Base-by-base conservation (phyloP, 2,329 filamentous ascomycete genomes). In the Calonectria multiphialidica region DNA sequence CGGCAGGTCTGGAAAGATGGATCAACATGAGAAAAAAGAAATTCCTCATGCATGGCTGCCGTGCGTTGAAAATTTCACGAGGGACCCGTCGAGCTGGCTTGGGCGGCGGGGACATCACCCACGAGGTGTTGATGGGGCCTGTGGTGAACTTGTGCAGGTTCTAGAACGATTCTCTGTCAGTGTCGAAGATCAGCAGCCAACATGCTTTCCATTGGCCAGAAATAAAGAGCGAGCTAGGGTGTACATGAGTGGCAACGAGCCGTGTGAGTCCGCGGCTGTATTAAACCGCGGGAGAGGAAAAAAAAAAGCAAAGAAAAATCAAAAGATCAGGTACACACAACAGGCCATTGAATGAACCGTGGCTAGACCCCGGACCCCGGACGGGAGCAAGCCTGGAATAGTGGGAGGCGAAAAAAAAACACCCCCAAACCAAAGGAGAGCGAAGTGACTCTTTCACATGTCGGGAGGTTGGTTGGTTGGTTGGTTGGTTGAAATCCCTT, bases 101-200 rank as follows among this genome's bases (percentile, higher is more conserved):
- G 23, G 18, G 50, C 59, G 42, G 50, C 53, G 57, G 62, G 71
- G 71, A 70, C 64, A 72, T 75, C 57, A 25, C 42, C 74, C 71
- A 64, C 70, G 66, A 70, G 67, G 74, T 30, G 28, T 64, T 68
- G n/a, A 55, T 62, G 57, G 71, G 59, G 68, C 59, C 63, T 59
- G 47, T 21, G 28, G 25, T n/a, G 23, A 45, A 70, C 47, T n/a
- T 40, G 47, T 44, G 67, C 53, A 57, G 49, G 57, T 78, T 78
- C 76, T 74, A 77, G 74, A 78, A 78, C 61, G 62, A 68, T 62
- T 75, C 42, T 50, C 53, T 66, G 45, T 55, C 59, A 70, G 59
- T 47, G 33, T 33, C 33, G 61, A 30, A 25, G 53, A 59, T 68
- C 33, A 30, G n/a, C 57, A 37, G 28, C 37, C 53, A 67, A 55